Conservation (phyloP, 345 rosid species). For the Lepidium sativum region DNA sequence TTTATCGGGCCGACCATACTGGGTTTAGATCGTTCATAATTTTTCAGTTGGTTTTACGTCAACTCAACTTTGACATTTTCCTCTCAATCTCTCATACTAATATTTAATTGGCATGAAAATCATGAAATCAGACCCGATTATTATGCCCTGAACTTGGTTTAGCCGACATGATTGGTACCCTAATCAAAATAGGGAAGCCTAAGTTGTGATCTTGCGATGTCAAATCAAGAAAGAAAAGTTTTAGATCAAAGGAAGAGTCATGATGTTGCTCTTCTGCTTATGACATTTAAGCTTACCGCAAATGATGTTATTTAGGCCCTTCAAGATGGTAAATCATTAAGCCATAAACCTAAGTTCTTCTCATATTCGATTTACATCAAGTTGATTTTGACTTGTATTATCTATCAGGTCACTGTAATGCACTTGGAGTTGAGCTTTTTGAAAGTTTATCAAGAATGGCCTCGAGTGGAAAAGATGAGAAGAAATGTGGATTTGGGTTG, state of each 20-base stretch:
- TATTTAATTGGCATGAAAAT: neutral
- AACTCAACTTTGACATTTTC: neutral
- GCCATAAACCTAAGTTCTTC: neutral
- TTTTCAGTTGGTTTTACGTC: neutral
- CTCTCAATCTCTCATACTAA: too few relatives aligned
- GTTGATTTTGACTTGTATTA: neutral
- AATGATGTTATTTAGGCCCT: constrained; percentile 74
- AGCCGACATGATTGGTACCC: constrained; percentile 5
- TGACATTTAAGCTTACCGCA: constrained; percentile 68
- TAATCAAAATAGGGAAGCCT: constrained; percentile 26
- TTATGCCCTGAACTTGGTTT: neutral
- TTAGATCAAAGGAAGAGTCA: too few relatives aligned
- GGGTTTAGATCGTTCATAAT: neutral
- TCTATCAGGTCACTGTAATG: constrained; percentile 61
- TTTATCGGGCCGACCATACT: neutral
- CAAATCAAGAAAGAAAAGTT: constrained; percentile 56
- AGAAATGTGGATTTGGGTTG: too few relatives aligned
- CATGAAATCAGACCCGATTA: neutral
- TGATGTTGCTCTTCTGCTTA: constrained; percentile 55
- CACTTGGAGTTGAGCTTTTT: constrained; percentile 80
- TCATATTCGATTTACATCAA: neutral
- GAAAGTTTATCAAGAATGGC: constrained; percentile 79
- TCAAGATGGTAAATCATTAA: constrained; percentile 49
- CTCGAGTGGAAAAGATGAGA: constrained; percentile 50
- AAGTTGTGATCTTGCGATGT: constrained; percentile 30